phyloP scores from a whole-genome alignment of 1,284 basidiomycete species.

The Pseudozyma hubeiensis region DNA sequence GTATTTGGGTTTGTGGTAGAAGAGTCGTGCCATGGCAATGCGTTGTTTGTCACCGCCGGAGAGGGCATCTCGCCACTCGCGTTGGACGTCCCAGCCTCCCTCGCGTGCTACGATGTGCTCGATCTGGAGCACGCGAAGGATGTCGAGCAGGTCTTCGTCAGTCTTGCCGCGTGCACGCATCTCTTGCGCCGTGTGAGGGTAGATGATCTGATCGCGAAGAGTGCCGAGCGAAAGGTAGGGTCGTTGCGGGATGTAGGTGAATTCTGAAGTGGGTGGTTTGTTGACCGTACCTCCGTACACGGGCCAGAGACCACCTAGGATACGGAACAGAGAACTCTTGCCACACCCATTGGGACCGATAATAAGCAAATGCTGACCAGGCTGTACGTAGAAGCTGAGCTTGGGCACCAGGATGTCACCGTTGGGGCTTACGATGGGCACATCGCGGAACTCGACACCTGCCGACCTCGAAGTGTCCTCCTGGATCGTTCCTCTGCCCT shows the following conservation, averaged over 20 bases:
- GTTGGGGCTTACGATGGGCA: slow-evolving; percentile 95
- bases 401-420: slow-evolving; percentile 84
- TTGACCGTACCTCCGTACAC: slow-evolving; percentile 93
- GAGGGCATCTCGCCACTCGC: slow-evolving; percentile 92
- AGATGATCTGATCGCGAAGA: slow-evolving; percentile 86
- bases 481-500: slow-evolving; percentile 79
- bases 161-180: slow-evolving; percentile 62
- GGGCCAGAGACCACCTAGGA: slow-evolving; percentile 95
- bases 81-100: slow-evolving; percentile 88
- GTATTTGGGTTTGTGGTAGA: slow-evolving; percentile 96
- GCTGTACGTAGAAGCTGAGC: slow-evolving; percentile 89
- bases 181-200: slow-evolving; percentile 79
- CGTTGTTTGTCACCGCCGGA: slow-evolving; percentile 81
- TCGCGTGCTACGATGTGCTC: slow-evolving; percentile 90
- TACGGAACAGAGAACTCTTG: slow-evolving; percentile 79
- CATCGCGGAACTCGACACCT: slow-evolving; percentile 89
- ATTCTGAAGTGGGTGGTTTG: slow-evolving; percentile 88
- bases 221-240: slow-evolving; percentile 94
- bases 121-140: slow-evolving; percentile 87
- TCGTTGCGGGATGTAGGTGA: slow-evolving; percentile 94
- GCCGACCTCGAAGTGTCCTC: slow-evolving; percentile 46
- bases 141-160: slow-evolving; percentile 80
- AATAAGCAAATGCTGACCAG: slow-evolving; percentile 76
- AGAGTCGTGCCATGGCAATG: slow-evolving; percentile 95
- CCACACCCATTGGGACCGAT: slow-evolving; percentile 77